Base-by-base conservation (phyloP, 2,329 filamentous ascomycete species). In the Coniochaeta hoffmannii region DNA sequence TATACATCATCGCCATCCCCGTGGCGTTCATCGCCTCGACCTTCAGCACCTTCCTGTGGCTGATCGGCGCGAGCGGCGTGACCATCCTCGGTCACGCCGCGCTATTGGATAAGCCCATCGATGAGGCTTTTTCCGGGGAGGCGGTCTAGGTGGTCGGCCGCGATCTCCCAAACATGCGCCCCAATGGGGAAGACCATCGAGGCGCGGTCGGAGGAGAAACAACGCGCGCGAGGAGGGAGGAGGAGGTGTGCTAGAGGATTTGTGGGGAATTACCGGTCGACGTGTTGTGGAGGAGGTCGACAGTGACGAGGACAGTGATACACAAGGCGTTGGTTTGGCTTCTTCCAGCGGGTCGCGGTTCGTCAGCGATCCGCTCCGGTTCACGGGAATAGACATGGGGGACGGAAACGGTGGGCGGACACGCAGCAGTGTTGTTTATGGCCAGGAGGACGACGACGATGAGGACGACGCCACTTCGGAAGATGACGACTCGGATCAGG, bases 41-140 rank as follows among this genome's bases (percentile, higher is more conserved):
- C 58, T 86, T 97, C 71, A 73, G 81, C 66, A 95, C 91, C 53
- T 81, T 92, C 65, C 85, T 97, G 65, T 97, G 94, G 94, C 82
- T 99, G 70, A 90, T 97, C 69, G 94, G 94, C 71, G 94, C 94
- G 65, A 93, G 89, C 64, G 92, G 90, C 71, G 90, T 97, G 71
- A 89, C 87, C 70, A 95, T 97, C 64, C 78, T 97, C 63, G 94
- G 94, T 74, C 94, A 99, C 77, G 94, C 94, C 64, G 82, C 91
- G 61, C 85, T 97, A 71, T 86, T 97, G 88, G 93, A 97, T 73
- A 97, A 96, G 83, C 93, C 93, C 58, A 96, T 97, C 80, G 94
- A 97, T 86, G 93, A 95, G 92, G 92, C 92, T 97, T 99, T 99
- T 97, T 97, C 93, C 82, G 94, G 95, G 92, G 94, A 99, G 93